Base-by-base conservation (phyloP, 768 basidiomycete species). In the Tylopilus sp. region DNA sequence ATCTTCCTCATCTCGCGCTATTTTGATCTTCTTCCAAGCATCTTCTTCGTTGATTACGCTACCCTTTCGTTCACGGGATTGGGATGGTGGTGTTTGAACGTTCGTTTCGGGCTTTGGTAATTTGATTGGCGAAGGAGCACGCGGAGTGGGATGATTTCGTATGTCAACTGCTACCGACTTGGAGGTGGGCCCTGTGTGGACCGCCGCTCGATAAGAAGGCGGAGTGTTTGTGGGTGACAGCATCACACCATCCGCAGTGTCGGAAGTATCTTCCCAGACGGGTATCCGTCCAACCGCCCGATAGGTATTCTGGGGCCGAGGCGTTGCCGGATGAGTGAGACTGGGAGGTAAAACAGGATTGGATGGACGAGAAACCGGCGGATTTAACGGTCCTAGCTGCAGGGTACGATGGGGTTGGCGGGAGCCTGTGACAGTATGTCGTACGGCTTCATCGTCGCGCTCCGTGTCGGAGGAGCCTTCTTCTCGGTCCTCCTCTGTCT, bases 11-110 rank as follows among this genome's bases (percentile, higher is more conserved):
- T 88, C 82, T 58, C 80, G 79, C 41, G 79, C 76, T 75, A 85
- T 79, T 61, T 79, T 76, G 30, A 90, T 82, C 55, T 83, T 88
- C 57, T 83, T 82, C 87, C 88, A 92, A 0, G 85, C 85, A 51
- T 88, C 85, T 48, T 86, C 81, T 61, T 86, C 81, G 58, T 86
- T 82, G 18, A 82, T 67, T n/a, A 75, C 70, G 56, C 73, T 80
- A 12, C 73, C 76, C 57, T 70, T 77, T 23, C 75, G 74, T 55
- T 73, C 75, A 43, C 74, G 65, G 20, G 59, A 50, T 53, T 59
- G 60, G 43, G 56, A 53, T 48, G 54, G 31, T 47, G 56, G 25
- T 40, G 47, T 38, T 42, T 60, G 64, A 42, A 31, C 18, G 44
- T 50, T 57, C 51, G 47, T 43, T 44, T 64, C 62, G 7, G 57